A percentile compares a stretch with the other conserved stretches of the same genome.
These are phyloP conservation scores for Paracamarosporium sp. DNA, from an alignment of 2,329 filamentous ascomycete genomes.

Conservation along the genomic window DNA sequence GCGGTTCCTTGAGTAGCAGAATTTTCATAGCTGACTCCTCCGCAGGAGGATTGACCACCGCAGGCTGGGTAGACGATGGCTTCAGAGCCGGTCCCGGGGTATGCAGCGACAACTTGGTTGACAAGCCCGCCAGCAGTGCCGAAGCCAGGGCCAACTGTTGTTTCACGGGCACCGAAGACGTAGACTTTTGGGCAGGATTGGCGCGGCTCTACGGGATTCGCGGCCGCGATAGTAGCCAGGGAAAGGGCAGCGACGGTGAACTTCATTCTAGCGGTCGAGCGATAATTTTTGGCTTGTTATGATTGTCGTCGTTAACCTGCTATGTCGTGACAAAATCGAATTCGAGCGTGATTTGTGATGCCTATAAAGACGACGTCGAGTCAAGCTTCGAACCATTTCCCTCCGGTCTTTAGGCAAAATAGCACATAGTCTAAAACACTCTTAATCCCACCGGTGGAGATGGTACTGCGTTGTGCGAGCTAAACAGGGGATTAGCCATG, in stretches of 20 bases:
- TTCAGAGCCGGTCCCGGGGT: constrained; percentile 49
- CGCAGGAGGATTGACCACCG: constrained; percentile 65
- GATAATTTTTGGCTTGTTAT: constrained; percentile 1
- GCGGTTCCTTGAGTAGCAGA: constrained; percentile 65
- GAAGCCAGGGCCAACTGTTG: constrained; percentile 49
- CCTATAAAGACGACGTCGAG: constrained; percentile 24
- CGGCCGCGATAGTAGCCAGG: constrained; percentile 39
- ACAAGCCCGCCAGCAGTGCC: constrained; percentile 50
- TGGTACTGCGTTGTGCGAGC: constrained; percentile 19
- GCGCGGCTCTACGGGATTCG: constrained; percentile 44
- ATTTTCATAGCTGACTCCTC: constrained; percentile 65
- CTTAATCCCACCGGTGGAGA: constrained; percentile 34
- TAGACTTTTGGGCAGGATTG: constrained; percentile 52
- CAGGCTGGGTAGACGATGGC: constrained; percentile 62
- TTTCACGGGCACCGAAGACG: constrained; percentile 54
- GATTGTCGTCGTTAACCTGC: constrained; percentile 13
- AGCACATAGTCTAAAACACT: constrained; percentile 14
- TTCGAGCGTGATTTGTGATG: constrained; percentile 15
- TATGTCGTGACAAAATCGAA: constrained; percentile 16
- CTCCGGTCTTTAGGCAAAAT: constrained; percentile 43
- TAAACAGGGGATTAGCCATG: constrained; percentile 27
- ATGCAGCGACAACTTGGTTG: constrained; percentile 49
- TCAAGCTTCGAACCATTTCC: not conserved
- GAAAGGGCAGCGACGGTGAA: constrained; percentile 35
- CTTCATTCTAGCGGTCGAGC: constrained; percentile 35